Base-by-base conservation (phyloP, 108 stramenopile genomes). In the Conticribra weissflogii region DNA sequence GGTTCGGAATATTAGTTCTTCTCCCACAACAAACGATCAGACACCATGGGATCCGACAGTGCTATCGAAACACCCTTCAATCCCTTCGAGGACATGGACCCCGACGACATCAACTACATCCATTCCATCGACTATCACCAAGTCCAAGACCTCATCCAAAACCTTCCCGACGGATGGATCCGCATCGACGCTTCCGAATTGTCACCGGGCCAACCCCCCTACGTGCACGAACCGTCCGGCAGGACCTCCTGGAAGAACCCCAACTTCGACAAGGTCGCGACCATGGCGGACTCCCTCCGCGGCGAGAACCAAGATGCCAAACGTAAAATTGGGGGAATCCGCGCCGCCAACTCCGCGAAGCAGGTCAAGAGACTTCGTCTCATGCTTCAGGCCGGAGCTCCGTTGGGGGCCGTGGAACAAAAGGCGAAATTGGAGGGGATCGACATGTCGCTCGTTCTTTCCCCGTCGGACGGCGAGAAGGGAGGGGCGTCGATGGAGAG, bases 301-400 rank as follows among this genome's bases (percentile, higher is more conserved):
- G 4, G 56, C 28, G 16, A 22, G 57, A 25, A 56, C 34, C 41
- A 47, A 46, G 36, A 24, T 34, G 41, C 45, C 19, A 36, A 59
- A 45, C 41, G 44, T 2, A 8, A 50, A 17, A n/a, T n/a, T n/a
- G n/a, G n/a, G n/a, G n/a, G n/a, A n/a, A n/a, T n/a, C n/a, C n/a
- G n/a, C 15, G 44, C 1, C 21, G 36, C 57, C 28, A 64, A 44
- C 14, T 19, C 47, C 58, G 41, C 47, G 25, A 65, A 61, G 53
- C 48, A 63, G 36, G 64, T 58, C 12, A 81, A 86, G 53, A 83
- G 78, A 54, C 44, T 77, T n/a, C 65, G 79, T 18, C 51, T 67
- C 36, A 68, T 86, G 79, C 64, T 86, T 3, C 71, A 81, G 48
- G 59, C 52, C 2, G 85, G 85, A 12, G 71, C 81, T 14, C 77